Base-by-base conservation (phyloP, 2,329 filamentous ascomycete species). In the Calonectria naviculata region DNA sequence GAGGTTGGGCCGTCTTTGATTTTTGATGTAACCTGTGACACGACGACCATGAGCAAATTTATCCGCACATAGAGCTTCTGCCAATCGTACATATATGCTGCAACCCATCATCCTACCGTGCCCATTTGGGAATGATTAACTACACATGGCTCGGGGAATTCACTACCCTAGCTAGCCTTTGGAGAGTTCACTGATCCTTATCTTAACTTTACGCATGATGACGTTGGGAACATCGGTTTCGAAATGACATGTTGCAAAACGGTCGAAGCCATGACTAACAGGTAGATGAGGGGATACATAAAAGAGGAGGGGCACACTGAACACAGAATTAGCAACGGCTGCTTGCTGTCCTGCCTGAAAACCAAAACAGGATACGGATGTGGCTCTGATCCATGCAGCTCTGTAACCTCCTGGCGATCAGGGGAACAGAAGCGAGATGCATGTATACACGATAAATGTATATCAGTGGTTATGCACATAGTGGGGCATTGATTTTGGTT, bases 401-500 rank as follows among this genome's bases (percentile, higher is more conserved):
- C 52, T 28, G 31, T 21, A 17, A 38, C 38, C 29, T 58, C 52
- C 52, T 34, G 21, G 52, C 52, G 52, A 58, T 58, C 52, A 58
- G 52, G 52, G 21, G 52, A 58, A 24, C 31, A 38, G 26, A 7
- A 17, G 8, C 8, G 31, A 34, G 24, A 56, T 56, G 52, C 52
- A 38, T 56, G n/a, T 56, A 56, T 58, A 36, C 52, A 6, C 19
- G n/a, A 24, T 21, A 56, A 34, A 6, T 19, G 31, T 15, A 56
- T 34, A 17, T n/a, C 34, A 12, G n/a, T 26, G 21, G 13, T 26
- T 47, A 70, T 70, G 46, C 54, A 49, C 54, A n/a, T 62, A 70
- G 2, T 46, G 67, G 38, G 62, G 62, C n/a, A 13, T 28, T 13
- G 8, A 34, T 44, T 66, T 66, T 47, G 60, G 42, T 58, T 47